Evolutionary conservation across 2,329 filamentous ascomycete species (phyloP), one percentile per base, ranked within the genome.

Genomic region (Aureobasidium sp.): DNA sequence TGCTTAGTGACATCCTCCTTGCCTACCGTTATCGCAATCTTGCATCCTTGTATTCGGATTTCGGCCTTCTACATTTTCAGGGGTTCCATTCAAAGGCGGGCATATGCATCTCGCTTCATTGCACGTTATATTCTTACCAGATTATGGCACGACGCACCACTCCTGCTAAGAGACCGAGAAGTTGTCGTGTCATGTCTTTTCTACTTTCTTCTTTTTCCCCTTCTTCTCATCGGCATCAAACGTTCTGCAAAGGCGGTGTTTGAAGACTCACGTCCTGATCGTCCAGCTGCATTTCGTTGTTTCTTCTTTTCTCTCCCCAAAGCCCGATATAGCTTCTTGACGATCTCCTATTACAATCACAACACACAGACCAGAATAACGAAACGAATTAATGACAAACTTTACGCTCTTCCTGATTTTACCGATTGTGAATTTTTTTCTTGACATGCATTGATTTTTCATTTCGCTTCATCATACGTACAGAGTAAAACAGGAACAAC

Each of bases 321-420:
- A 29, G 22, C 19, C 17, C n/a, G 14, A 54, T 42, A 54, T 54
- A 54, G 52, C 52, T 53, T 24, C 9, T 48, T 48, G 24, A 48
- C 45, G 45, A 48, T 48, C 22, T 48, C 45, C 45, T 15, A 48
- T 54, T 37, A 44, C 52, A 39, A 54, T 29, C 35, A 39, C 15
- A 53, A 7, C n/a, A 52, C 48, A 53, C 45, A 48, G 24, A 54
- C 39, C 52, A 54, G 52, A 48, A 54, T 44, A 42, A 54, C 52
- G 52, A 54, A 44, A 54, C 39, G 52, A 54, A 54, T 54, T 54
- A n/a, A 54, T 54, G 52, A 54, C 49, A 31, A 14, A 31, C 11
- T 17, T 48, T 48, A 17, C 24, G 15, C 15, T n/a, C 12, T 48
- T n/a, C 8, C 14, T 4, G 22, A 24, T 5, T 17, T 14, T 14